Conservation (phyloP, 2,329 filamentous ascomycete species). For the Onygena corvina region DNA sequence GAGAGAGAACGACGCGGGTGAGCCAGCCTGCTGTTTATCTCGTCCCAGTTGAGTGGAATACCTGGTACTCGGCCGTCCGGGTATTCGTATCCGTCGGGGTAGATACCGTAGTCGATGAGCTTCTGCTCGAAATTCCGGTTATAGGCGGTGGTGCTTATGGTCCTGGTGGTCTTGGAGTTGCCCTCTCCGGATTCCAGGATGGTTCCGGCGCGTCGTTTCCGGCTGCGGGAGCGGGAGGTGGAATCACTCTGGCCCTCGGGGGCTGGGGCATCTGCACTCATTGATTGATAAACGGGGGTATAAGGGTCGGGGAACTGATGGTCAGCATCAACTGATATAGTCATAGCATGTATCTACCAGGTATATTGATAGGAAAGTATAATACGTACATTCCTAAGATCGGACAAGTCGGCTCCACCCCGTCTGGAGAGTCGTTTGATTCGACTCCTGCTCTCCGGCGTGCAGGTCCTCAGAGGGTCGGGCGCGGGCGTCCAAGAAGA, state of each 20-base stretch:
- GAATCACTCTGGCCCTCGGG: no score
- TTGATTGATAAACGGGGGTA: not conserved
- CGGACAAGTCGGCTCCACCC: conserved; percentile 12
- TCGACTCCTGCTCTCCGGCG: not conserved
- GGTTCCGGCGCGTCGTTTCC: not conserved
- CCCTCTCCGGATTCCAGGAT: conserved; percentile 5
- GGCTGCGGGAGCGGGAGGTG: not conserved
- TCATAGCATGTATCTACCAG: no score
- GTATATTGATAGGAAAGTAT: no score
- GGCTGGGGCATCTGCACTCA: no score
- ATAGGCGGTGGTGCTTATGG: conserved; percentile 17
- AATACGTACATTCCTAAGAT: conserved; percentile 15
- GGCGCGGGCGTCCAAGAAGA: conserved; percentile 7
- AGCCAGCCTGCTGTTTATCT: conserved; percentile 21
- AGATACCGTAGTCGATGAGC: conserved; percentile 27
- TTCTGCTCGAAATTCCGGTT: conserved; percentile 29
- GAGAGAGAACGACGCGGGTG: conserved; percentile 27
- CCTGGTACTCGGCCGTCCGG: conserved; percentile 18
- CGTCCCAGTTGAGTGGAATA: conserved; percentile 24
- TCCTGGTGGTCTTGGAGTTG: conserved; percentile 9
- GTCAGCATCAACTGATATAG: not conserved
- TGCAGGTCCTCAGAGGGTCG: conserved; percentile 4
- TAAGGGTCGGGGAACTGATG: not conserved
- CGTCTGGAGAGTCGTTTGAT: conserved; percentile 11
- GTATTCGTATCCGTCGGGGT: conserved; percentile 20